Evolutionary conservation across 2,329 filamentous ascomycete species (phyloP).

Genomic region (Fusarium veterinarium): DNA sequence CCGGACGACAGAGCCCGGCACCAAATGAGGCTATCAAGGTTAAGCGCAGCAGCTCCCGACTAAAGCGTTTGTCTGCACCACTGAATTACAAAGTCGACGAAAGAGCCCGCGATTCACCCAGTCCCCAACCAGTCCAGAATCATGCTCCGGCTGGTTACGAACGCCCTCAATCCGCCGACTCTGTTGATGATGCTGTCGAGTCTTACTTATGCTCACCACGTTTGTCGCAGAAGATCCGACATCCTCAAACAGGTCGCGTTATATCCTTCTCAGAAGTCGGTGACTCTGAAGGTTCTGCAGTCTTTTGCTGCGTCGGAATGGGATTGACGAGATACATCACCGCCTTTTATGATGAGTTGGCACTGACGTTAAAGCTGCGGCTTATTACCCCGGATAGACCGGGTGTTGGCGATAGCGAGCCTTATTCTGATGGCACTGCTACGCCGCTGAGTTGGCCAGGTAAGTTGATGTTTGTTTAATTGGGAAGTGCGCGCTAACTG

Average conservation of each 20-base stretch:
- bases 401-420: slow-evolving; percentile 90
- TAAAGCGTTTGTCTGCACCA: slow-evolving; percentile 68
- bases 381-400: slow-evolving; percentile 95
- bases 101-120: slow-evolving; percentile 41
- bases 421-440: slow-evolving; percentile 82
- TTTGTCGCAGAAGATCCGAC: slow-evolving; percentile 86
- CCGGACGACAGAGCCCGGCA: slow-evolving; percentile 63
- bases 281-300: slow-evolving; percentile 88
- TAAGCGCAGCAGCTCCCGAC: slow-evolving; percentile 67
- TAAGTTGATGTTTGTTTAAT: slow-evolving; percentile 56
- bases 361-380: slow-evolving; percentile 85
- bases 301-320: slow-evolving; percentile 98
- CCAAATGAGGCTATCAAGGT: slow-evolving; percentile 56
- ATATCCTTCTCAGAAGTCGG: slow-evolving; percentile 98
- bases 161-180: slow-evolving; percentile 82
- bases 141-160: slow-evolving; percentile 69
- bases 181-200: slow-evolving; percentile 88
- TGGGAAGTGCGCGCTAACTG: neutral
- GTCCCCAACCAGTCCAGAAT: slow-evolving; percentile 45
- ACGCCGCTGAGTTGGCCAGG: slow-evolving; percentile 95
- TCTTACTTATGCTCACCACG: slow-evolving; percentile 85
- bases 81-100: slow-evolving; percentile 57
- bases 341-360: slow-evolving; percentile 96
- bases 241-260: slow-evolving; percentile 85
- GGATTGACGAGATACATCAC: slow-evolving; percentile 95